Percentiles rank a stretch among this genome's conserved stretches.
Evolutionary conservation across 768 basidiomycete species (phyloP).

Genomic region (Terana coerulea): DNA sequence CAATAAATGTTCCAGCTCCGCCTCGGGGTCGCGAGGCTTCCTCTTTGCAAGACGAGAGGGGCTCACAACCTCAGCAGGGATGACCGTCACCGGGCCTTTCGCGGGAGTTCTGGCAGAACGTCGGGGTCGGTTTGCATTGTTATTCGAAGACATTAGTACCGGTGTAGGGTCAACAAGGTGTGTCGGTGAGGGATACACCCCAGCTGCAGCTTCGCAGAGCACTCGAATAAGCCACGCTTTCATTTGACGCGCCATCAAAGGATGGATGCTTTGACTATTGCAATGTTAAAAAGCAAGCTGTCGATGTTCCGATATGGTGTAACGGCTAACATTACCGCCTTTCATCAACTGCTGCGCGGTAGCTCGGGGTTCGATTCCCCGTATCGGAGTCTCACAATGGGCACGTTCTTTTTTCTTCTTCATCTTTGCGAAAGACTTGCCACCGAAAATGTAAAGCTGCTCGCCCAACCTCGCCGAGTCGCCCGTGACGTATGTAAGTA

Average conservation of each 20-base stretch:
- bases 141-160: background rate
- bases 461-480: no score
- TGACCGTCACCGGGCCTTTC: background rate
- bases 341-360: constrained; percentile 37
- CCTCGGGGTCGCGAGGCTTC: constrained; percentile 12
- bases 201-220: no score
- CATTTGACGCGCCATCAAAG: no score
- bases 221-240: no score
- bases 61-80: background rate
- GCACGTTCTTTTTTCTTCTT: no score
- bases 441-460: no score
- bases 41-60: constrained; percentile 6
- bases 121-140: background rate
- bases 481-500: no score
- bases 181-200: no score
- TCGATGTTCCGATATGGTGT: constrained; percentile 37
- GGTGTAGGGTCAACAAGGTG: no score
- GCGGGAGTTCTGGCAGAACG: constrained; percentile 14
- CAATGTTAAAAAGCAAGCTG: no score
- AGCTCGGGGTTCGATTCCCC: constrained; percentile 41
- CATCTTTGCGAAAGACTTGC: no score
- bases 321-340: constrained; percentile 37
- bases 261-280: no score
- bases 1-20: constrained; percentile 35
- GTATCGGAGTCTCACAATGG: constrained; percentile 36